Evolutionary conservation across 768 basidiomycete species (phyloP).

Genomic region (Leccinellum albellum): DNA sequence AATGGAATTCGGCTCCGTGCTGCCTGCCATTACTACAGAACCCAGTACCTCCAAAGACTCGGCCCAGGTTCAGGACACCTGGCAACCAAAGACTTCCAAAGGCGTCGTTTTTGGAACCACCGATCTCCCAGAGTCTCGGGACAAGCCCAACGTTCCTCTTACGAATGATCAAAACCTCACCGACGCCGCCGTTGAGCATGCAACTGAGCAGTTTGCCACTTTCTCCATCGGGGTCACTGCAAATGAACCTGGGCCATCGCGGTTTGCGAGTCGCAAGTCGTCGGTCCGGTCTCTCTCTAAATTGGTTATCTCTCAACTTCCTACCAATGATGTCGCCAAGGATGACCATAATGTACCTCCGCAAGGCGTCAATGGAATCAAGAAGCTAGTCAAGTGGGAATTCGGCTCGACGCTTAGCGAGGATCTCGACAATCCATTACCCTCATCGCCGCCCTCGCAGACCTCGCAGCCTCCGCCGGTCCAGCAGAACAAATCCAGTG

Average conservation of each 20-base stretch:
- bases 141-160: neutral
- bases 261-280: slow-evolving; percentile 25
- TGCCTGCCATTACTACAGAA: slow-evolving; percentile 15
- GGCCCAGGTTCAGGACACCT: slow-evolving; percentile 5
- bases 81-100: slow-evolving; percentile 10
- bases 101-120: slow-evolving; percentile 55
- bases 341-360: neutral
- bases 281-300: slow-evolving; percentile 19
- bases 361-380: slow-evolving; percentile 11
- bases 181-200: slow-evolving; percentile 13
- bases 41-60: slow-evolving; percentile 1
- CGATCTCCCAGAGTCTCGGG: slow-evolving; percentile 24
- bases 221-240: slow-evolving; percentile 47
- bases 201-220: slow-evolving; percentile 30
- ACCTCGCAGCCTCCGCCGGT: neutral
- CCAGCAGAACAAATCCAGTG: neutral
- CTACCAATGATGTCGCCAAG: neutral
- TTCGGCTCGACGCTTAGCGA: slow-evolving; percentile 46
- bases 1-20: slow-evolving; percentile 16
- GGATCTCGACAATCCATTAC: slow-evolving; percentile 4
- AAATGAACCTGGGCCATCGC: slow-evolving; percentile 31
- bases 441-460: neutral
- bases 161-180: slow-evolving; percentile 8
- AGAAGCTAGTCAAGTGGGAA: slow-evolving; percentile 44
- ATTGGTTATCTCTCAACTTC: neutral